phyloP scores from a whole-genome alignment of 371 early-diverging fungal genomes.

The Rhizopus microsporus region DNA sequence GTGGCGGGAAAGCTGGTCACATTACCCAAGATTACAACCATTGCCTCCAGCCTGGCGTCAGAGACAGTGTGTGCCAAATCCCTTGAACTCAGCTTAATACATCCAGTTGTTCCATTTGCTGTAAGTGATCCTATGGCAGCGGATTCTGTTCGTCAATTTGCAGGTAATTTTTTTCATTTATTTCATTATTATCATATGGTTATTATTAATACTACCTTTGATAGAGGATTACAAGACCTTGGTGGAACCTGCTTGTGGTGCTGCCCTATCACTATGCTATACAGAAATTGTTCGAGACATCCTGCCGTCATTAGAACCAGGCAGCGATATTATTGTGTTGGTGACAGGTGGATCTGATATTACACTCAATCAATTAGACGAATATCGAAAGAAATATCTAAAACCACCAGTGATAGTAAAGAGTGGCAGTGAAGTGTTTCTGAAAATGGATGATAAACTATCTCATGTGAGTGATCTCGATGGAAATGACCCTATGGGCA shows the following conservation, averaged over 20 bases:
- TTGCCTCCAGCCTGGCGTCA: slow-evolving; percentile 58
- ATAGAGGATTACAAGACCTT: slow-evolving; percentile 58
- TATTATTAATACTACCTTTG: background rate
- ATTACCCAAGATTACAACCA: slow-evolving; percentile 54
- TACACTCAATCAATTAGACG: slow-evolving; percentile 46
- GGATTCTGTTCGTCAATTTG: slow-evolving; percentile 54
- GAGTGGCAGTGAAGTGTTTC: slow-evolving; percentile 58
- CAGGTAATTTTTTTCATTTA: slow-evolving; percentile 35
- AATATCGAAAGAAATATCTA: slow-evolving; percentile 51
- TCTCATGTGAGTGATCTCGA: slow-evolving; percentile 36
- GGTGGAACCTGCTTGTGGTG: slow-evolving; percentile 65
- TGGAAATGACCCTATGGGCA: slow-evolving; percentile 32
- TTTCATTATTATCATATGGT: background rate
- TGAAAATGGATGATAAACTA: slow-evolving; percentile 53
- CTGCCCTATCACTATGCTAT: slow-evolving; percentile 55
- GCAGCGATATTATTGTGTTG: slow-evolving; percentile 56
- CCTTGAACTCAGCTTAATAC: slow-evolving; percentile 57
- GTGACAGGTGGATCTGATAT: slow-evolving; percentile 67
- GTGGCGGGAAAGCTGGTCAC: slow-evolving; percentile 59
- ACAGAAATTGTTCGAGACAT: slow-evolving; percentile 58
- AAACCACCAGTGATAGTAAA: slow-evolving; percentile 59
- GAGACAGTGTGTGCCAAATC: slow-evolving; percentile 54
- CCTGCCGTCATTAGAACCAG: slow-evolving; percentile 47
- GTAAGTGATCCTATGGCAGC: slow-evolving; percentile 67
- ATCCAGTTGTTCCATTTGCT: slow-evolving; percentile 63